Evolutionary conservation across 768 basidiomycete species (phyloP), one percentile per base, ranked within the genome.

Genomic region (Suillus spraguei): DNA sequence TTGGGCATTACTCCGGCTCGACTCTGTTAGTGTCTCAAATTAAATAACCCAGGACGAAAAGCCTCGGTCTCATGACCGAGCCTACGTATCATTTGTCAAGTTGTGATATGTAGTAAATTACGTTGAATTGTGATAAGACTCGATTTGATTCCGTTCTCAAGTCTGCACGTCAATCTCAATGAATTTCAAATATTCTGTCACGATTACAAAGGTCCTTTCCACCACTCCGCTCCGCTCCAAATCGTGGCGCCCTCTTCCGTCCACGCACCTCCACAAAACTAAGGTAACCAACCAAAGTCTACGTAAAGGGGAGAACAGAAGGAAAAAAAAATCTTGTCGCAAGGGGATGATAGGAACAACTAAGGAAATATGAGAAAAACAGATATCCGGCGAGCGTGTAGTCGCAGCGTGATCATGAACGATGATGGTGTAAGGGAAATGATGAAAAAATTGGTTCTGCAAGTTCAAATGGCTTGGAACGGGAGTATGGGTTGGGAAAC

Each of bases 241-340:
- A 73, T 79, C 84, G 79, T 80, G 85, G 79, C 80, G 89, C 89
- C 89, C 89, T 91, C 90, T 91, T 85, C 80, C 78, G 78, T 75
- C 82, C 77, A 79, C 89, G 77, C 84, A 78, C 88, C 88, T 86
- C 82, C 83, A 60, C 67, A 63, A 61, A 68, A 64, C 64, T 59
- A 65, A 65, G 56, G 67, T 68, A 66, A 65, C 73, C 67, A 58
- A 24, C 39, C 56, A 58, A 41, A 41, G 56, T 65, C 68, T 70
- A 70, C 73, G 71, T 71, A 78, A 84, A 80, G 84, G 86, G 87
- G 87, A 70, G 81, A 83, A 84, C 76, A 77, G 74, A 86, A 90
- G 88, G 89, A 89, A 82, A 38, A 82, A 83, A 83, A 71, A 68
- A 46, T 14, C 6, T 49, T 49, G 63, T 68, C 64, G 67, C 65